These are phyloP conservation scores for Wickerhamomyces chambardii DNA, from an alignment of 805 yeast genomes.

Conservation along the genomic window DNA sequence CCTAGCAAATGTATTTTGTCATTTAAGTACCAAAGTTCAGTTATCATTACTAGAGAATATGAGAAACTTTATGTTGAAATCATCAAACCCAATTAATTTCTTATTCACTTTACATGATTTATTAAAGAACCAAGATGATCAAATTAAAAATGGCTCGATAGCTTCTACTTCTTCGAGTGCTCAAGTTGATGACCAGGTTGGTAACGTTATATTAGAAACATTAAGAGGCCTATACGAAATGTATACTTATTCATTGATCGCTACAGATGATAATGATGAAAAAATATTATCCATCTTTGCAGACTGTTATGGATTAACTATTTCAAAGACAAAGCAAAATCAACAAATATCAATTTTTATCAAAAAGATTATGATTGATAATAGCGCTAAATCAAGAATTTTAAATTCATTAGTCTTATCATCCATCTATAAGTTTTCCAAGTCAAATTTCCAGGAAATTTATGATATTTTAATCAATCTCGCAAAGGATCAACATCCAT, in stretches of 20 bases:
- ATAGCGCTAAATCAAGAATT: conserved; percentile 57
- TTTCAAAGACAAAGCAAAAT: conserved; percentile 22
- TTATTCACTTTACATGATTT: conserved; percentile 56
- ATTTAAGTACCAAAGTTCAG: conserved; percentile 70
- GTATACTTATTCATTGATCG: conserved; percentile 15
- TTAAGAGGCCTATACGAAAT: conserved; percentile 22
- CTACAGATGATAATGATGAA: conserved; percentile 25
- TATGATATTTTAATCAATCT: conserved; percentile 52
- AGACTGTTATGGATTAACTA: conserved; percentile 47
- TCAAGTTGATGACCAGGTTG: conserved; percentile 26
- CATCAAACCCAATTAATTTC: conserved; percentile 52
- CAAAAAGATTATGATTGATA: conserved; percentile 54
- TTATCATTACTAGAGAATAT: conserved; percentile 80
- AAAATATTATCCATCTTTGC: conserved; percentile 39
- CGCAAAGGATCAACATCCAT: conserved; percentile 74
- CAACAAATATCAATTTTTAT: conserved; percentile 45
- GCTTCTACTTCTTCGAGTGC: too few species aligned
- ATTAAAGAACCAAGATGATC: conserved; percentile 15
- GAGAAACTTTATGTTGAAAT: conserved; percentile 39
- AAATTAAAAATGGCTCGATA: conserved; percentile 16
- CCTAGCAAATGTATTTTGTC: conserved; percentile 62
- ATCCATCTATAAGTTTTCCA: conserved; percentile 29
- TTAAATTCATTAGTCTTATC: conserved; percentile 43
- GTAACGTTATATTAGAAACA: conserved; percentile 40
- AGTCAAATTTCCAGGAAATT: conserved; percentile 31